Percentiles rank a stretch among this genome's conserved stretches.
These are phyloP conservation scores for Lagerstroemia speciosa DNA, from an alignment of 345 rosid species.

Conservation along the genomic window DNA sequence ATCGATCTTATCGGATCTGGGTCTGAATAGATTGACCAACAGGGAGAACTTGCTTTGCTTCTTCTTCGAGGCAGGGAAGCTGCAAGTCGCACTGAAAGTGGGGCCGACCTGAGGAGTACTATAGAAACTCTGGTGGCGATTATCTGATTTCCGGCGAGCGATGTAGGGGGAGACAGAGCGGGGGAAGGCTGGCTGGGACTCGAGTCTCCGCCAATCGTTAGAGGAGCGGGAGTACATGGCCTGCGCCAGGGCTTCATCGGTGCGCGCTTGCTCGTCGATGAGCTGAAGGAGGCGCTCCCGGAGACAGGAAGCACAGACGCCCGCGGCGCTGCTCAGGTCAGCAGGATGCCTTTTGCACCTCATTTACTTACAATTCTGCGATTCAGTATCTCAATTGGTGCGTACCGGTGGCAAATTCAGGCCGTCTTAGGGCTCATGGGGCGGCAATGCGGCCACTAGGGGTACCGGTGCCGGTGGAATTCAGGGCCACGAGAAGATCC, in stretches of 20 bases:
- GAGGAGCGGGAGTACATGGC: slow-evolving; percentile 1
- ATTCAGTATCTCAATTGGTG: background rate
- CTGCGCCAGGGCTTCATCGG: slow-evolving; percentile 9
- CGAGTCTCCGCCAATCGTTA: slow-evolving; percentile 6
- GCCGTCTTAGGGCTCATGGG: background rate
- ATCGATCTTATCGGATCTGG: slow-evolving; percentile 56
- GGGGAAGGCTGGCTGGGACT: slow-evolving; percentile 48
- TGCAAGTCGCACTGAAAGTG: slow-evolving; percentile 8
- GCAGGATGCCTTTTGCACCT: slow-evolving; percentile 59
- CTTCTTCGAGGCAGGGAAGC: slow-evolving; percentile 6
- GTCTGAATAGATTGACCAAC: slow-evolving; percentile 46
- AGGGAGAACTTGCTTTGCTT: slow-evolving; percentile 41
- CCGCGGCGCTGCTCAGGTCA: slow-evolving; percentile 57
- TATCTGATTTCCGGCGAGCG: slow-evolving; percentile 29
- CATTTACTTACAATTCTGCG: slow-evolving; percentile 23
- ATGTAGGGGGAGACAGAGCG: slow-evolving; percentile 78
- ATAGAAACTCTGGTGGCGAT: slow-evolving; percentile 35
- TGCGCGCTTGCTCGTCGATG: slow-evolving; percentile 40
- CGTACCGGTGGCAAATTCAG: background rate
- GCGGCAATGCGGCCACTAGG: background rate
- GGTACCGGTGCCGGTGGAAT: background rate
- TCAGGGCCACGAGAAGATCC: background rate
- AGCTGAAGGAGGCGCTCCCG: slow-evolving; percentile 49
- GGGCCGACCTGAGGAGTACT: slow-evolving; percentile 72
- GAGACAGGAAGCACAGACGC: slow-evolving; percentile 92